These are phyloP conservation scores for Trichosporon asahii DNA, from an alignment of 1,284 basidiomycete species.

Conservation along the genomic window DNA sequence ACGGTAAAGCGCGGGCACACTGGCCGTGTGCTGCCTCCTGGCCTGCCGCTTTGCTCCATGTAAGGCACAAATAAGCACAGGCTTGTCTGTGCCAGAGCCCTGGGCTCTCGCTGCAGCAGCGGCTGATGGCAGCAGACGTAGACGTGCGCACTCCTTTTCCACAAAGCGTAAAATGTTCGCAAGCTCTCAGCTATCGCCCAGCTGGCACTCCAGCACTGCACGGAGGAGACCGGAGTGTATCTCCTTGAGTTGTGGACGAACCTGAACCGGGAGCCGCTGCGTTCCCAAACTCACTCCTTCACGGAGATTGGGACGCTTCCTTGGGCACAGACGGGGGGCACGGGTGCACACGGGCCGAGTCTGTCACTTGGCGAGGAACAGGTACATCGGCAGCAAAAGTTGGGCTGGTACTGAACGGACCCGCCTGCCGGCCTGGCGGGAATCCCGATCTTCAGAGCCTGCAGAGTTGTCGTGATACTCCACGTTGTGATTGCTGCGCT, in stretches of 20 bases:
- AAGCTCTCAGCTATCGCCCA: not conserved
- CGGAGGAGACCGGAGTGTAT: not conserved
- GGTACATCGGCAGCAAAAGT: not conserved
- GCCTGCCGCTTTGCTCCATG: not conserved
- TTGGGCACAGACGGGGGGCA: not conserved
- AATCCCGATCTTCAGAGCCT: no score
- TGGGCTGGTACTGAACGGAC: not conserved
- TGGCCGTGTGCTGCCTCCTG: not conserved
- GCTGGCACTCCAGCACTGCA: not conserved
- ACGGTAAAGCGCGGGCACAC: not conserved
- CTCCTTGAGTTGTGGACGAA: no score
- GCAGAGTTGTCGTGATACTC: not conserved
- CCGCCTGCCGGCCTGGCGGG: no score
- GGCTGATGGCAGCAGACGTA: not conserved
- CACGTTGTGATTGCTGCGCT: not conserved
- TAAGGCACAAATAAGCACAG: not conserved
- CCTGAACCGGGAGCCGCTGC: not conserved
- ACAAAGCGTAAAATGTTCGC: slow-evolving; percentile 3
- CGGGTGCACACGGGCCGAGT: not conserved
- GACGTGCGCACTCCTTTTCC: not conserved
- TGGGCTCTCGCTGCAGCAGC: no score
- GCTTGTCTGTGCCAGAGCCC: not conserved
- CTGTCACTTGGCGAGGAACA: not conserved
- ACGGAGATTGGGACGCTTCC: not conserved
- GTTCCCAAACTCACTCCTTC: not conserved